phyloP scores from a whole-genome alignment of 2,329 filamentous ascomycete genomes.

The Fusarium staphyleae region DNA sequence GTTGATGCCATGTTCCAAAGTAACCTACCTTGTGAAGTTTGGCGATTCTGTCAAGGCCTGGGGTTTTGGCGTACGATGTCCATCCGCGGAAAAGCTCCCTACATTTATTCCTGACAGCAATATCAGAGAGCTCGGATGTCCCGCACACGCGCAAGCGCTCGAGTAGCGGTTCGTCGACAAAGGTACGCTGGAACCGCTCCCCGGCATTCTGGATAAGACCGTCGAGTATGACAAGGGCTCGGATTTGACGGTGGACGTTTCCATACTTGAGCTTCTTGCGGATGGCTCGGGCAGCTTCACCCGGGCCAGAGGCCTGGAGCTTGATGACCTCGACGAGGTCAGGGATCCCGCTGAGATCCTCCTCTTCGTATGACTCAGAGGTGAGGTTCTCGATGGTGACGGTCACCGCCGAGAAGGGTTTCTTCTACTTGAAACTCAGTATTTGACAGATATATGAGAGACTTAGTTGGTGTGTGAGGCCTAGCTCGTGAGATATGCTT shows the following conservation, averaged over 20 bases:
- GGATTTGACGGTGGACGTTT: slow-evolving; percentile 88
- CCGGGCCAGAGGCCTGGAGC: slow-evolving; percentile 84
- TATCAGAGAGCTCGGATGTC: slow-evolving; percentile 83
- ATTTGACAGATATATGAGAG: neutral
- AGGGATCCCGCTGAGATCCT: slow-evolving; percentile 89
- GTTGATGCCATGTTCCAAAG: neutral
- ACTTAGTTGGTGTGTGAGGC: neutral
- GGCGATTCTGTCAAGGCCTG: slow-evolving; percentile 82
- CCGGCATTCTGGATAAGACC: slow-evolving; percentile 95
- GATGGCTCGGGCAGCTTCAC: slow-evolving; percentile 88
- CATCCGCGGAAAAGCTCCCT: slow-evolving; percentile 86
- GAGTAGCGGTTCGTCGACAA: slow-evolving; percentile 89
- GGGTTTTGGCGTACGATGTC: slow-evolving; percentile 83
- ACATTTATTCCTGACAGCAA: slow-evolving; percentile 87
- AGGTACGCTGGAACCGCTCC: slow-evolving; percentile 81
- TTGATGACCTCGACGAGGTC: slow-evolving; percentile 94
- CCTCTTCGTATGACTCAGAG: slow-evolving; percentile 86
- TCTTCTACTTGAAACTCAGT: slow-evolving; percentile 51
- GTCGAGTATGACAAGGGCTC: slow-evolving; percentile 87
- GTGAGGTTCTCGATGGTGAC: slow-evolving; percentile 92
- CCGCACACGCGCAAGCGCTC: slow-evolving; percentile 90
- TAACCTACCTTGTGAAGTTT: slow-evolving; percentile 70
- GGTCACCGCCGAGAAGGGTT: slow-evolving; percentile 92
- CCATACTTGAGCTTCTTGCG: slow-evolving; percentile 99
- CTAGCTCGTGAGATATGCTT: slow-evolving; percentile 21